Percentiles rank a stretch among this genome's conserved stretches.
Conservation (phyloP, 306 rosid species). For the Phaseolus lunatus region DNA sequence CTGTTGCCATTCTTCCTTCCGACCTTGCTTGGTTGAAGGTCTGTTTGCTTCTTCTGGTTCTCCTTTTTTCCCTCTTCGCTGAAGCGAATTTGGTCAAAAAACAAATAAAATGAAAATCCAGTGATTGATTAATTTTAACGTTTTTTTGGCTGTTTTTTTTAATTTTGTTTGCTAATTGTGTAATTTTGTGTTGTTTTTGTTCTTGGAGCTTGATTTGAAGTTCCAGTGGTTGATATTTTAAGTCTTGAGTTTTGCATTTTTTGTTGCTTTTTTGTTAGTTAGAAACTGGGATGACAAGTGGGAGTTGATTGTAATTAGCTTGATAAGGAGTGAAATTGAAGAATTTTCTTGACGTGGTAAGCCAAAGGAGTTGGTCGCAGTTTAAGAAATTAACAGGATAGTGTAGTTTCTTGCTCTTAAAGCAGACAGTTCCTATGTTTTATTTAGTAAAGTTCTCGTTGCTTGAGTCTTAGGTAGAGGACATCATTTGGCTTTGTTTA, state of each 20-base stretch:
- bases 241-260: conserved; percentile 1
- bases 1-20: neutral
- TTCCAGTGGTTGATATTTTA: conserved; percentile 1
- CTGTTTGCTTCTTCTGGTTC: conserved; percentile 26
- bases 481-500: conserved; percentile 8
- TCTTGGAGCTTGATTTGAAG: conserved; percentile 2
- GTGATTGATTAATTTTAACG: conserved; percentile 1
- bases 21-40: conserved; percentile 54
- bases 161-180: neutral
- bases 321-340: conserved; percentile 23
- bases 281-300: conserved; percentile 3
- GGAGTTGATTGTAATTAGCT: conserved; percentile 20
- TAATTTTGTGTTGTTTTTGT: neutral
- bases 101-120: neutral
- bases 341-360: conserved; percentile 2
- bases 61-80: conserved; percentile 16
- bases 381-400: neutral
- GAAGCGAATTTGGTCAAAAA: neutral
- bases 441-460: neutral
- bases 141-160: neutral
- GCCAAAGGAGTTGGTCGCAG: conserved; percentile 20
- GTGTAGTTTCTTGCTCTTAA: conserved; percentile 24
- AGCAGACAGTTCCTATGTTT: neutral
- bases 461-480: neutral
- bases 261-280: conserved; percentile 5